Conservation (phyloP, 2,329 filamentous ascomycete species). For the Orbilia brochopaga region DNA sequence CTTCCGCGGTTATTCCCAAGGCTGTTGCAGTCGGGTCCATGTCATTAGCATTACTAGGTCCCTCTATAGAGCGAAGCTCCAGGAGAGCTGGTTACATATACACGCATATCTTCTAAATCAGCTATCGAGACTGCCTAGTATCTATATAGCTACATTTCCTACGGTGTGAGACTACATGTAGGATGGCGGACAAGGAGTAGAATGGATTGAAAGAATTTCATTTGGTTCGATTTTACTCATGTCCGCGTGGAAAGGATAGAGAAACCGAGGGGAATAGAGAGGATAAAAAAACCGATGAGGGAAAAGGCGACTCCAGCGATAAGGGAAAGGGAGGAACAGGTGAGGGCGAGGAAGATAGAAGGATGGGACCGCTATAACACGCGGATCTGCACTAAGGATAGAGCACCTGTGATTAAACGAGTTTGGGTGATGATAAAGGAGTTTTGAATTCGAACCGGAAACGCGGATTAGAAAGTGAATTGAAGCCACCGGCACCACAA, state of each 20-base stretch:
- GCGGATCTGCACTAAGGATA: background rate
- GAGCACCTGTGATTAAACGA: background rate
- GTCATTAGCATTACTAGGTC: too few relatives aligned
- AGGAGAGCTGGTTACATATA: too few relatives aligned
- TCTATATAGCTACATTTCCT: too few relatives aligned
- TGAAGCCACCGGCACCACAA: too few relatives aligned
- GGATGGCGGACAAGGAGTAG: too few relatives aligned
- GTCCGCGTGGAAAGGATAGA: conserved; percentile 13
- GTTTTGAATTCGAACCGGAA: background rate
- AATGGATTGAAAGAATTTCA: conserved; percentile 4
- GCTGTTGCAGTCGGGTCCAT: too few relatives aligned
- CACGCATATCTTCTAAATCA: too few relatives aligned
- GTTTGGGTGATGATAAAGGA: background rate
- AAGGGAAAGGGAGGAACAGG: background rate
- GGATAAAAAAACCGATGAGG: background rate
- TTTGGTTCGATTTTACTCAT: conserved; percentile 13
- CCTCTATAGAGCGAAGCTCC: too few relatives aligned
- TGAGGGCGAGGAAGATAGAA: background rate
- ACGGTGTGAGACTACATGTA: too few relatives aligned
- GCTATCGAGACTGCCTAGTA: too few relatives aligned
- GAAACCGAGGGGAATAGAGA: background rate
- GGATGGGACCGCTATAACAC: background rate
- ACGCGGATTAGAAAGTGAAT: background rate
- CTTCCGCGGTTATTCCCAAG: too few relatives aligned
- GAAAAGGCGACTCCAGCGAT: conserved; percentile 3